These are phyloP conservation scores for Penicillium sp. DNA, from an alignment of 2,329 filamentous ascomycete genomes.

Conservation along the genomic window DNA sequence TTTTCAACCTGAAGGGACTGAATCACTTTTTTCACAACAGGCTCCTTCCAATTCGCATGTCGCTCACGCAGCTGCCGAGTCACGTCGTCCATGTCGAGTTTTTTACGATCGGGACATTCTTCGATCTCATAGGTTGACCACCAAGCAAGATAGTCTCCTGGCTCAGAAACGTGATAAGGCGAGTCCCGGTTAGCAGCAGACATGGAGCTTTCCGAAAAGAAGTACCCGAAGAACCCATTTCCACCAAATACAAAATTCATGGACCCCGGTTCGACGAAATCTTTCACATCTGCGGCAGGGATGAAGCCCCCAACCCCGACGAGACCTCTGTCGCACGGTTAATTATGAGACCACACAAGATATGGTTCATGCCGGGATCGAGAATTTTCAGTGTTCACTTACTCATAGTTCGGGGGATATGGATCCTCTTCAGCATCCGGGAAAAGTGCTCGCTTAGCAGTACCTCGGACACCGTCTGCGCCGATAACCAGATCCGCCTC, in stretches of 20 bases:
- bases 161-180: slow-evolving; percentile 27
- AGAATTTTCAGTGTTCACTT: slow-evolving; percentile 10
- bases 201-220: slow-evolving; percentile 32
- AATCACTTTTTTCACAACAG: slow-evolving; percentile 46
- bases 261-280: slow-evolving; percentile 35
- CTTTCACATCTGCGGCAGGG: slow-evolving; percentile 28
- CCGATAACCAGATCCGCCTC: slow-evolving; percentile 47
- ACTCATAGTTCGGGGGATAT: slow-evolving; percentile 46
- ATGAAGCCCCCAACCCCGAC: slow-evolving; percentile 51
- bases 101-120: slow-evolving; percentile 33
- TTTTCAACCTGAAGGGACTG: slow-evolving; percentile 40
- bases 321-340: slow-evolving; percentile 33
- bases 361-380: not conserved
- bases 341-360: not conserved
- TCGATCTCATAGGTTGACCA: slow-evolving; percentile 48
- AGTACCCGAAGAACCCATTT: slow-evolving; percentile 55
- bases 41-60: slow-evolving; percentile 49
- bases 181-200: slow-evolving; percentile 26
- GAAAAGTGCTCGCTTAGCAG: slow-evolving; percentile 40
- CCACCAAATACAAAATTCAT: slow-evolving; percentile 50
- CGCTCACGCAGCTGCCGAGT: slow-evolving; percentile 41
- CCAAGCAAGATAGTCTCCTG: slow-evolving; percentile 42
- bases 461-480: slow-evolving; percentile 45
- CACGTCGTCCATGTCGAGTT: slow-evolving; percentile 33
- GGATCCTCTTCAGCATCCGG: slow-evolving; percentile 31